Conservation (phyloP, 441 rosid species). For the Mallotus repandus region DNA sequence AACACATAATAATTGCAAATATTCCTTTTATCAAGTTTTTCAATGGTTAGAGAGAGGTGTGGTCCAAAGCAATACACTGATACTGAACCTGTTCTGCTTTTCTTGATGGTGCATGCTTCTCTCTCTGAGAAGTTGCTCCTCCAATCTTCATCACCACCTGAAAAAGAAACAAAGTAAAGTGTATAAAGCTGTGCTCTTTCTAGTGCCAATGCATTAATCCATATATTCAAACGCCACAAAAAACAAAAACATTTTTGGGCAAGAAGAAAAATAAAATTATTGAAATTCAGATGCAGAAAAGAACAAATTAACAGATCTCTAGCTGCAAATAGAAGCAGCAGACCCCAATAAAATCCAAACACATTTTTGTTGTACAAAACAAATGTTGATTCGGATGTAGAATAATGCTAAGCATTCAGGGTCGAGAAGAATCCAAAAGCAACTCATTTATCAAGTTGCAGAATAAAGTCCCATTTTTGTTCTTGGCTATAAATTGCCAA, state of each 20-base stretch:
- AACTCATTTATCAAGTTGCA: conserved; percentile 12
- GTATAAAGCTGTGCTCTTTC: conserved; percentile 53
- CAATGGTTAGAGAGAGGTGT: conserved; percentile 23
- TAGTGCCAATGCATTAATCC: conserved; percentile 37
- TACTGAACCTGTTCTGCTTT: conserved; percentile 73
- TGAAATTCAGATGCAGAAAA: conserved; percentile 32
- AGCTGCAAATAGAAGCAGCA: conserved; percentile 29
- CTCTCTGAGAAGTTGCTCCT: conserved; percentile 76
- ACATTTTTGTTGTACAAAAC: conserved; percentile 18
- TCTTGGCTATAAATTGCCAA: conserved; percentile 14
- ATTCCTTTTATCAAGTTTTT: conserved; percentile 16
- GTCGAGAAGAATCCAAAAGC: conserved; percentile 31
- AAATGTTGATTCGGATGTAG: conserved; percentile 21
- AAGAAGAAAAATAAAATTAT: conserved; percentile 18
- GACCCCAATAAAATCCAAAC: conserved; percentile 27
- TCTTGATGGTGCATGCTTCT: conserved; percentile 74
- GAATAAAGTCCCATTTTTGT: conserved; percentile 21
- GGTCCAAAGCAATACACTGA: conserved; percentile 50
- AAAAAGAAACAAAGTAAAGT: conserved; percentile 31
- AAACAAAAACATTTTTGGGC: conserved; percentile 24
- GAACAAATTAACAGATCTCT: conserved; percentile 49
- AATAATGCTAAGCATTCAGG: conserved; percentile 26
- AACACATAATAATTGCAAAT: conserved; percentile 8
- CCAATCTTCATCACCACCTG: conserved; percentile 70
- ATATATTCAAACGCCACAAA: conserved; percentile 33